phyloP scores from a whole-genome alignment of 1,139 yeast genomes.

The Debaryomyces nepalensis region DNA sequence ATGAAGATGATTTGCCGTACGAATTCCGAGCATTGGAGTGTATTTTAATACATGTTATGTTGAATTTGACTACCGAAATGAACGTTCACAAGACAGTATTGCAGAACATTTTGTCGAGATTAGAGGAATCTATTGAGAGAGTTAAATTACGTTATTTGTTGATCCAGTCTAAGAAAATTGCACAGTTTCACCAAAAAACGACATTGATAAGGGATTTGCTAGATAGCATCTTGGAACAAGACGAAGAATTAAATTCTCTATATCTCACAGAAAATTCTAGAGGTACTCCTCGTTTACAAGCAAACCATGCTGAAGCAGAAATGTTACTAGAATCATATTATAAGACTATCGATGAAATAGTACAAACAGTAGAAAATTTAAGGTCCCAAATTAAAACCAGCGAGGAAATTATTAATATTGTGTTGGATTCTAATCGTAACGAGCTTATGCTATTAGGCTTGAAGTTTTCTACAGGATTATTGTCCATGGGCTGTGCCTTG shows the following conservation, averaged over 20 bases:
- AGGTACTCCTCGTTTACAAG: constrained; percentile 31
- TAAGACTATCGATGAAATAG: constrained; percentile 50
- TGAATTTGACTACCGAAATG: constrained; percentile 47
- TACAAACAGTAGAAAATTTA: constrained; percentile 48
- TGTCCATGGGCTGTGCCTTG: constrained; percentile 45
- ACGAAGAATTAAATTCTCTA: constrained; percentile 46
- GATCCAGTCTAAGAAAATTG: constrained; percentile 48
- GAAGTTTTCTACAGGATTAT: constrained; percentile 46
- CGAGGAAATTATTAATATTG: constrained; percentile 51
- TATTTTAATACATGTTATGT: constrained; percentile 43
- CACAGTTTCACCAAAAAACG: constrained; percentile 50
- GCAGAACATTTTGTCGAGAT: constrained; percentile 38
- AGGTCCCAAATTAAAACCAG: constrained; percentile 49
- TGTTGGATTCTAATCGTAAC: constrained; percentile 51
- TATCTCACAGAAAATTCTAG: constrained; percentile 38
- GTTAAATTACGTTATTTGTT: constrained; percentile 44
- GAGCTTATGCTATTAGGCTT: constrained; percentile 52
- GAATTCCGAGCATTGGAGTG: constrained; percentile 52
- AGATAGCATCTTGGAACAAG: constrained; percentile 45
- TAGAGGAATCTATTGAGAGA: constrained; percentile 48
- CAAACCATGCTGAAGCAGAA: constrained; percentile 50
- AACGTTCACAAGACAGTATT: constrained; percentile 48
- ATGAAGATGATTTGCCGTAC: constrained; percentile 40
- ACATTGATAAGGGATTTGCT: constrained; percentile 44
- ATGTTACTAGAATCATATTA: constrained; percentile 49